phyloP scores from a whole-genome alignment of 2,329 filamentous ascomycete species.

The Sphaerulina vaccinii region DNA sequence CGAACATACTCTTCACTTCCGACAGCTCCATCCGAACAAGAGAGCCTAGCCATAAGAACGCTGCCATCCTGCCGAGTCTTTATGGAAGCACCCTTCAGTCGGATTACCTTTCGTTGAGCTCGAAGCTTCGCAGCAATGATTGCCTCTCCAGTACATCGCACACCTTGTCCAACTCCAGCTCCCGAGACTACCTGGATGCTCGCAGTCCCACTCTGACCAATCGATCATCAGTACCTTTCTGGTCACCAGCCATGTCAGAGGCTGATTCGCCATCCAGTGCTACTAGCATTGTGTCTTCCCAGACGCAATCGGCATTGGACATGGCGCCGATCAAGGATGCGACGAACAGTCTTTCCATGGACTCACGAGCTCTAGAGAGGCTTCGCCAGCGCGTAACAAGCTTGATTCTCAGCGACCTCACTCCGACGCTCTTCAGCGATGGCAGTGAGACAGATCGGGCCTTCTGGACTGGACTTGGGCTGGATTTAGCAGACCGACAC shows the following conservation, averaged over 20 bases:
- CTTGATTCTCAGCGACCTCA: constrained; percentile 83
- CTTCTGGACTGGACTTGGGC: constrained; percentile 64
- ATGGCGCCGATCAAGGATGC: constrained; percentile 7
- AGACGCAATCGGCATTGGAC: constrained; percentile 20
- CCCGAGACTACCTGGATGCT: constrained; percentile 66
- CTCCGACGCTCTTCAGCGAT: constrained; percentile 77
- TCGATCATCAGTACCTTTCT: constrained; percentile 78
- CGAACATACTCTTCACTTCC: constrained; percentile 79
- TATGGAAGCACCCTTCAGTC: constrained; percentile 16
- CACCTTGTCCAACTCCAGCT: constrained; percentile 34
- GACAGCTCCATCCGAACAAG: constrained; percentile 41
- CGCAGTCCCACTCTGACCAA: constrained; percentile 68
- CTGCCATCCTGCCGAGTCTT: constrained; percentile 15
- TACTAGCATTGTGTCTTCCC: constrained; percentile 54
- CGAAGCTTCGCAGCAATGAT: constrained; percentile 29
- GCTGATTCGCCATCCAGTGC: constrained; percentile 63
- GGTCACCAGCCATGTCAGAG: constrained; percentile 78
- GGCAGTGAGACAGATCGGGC: constrained; percentile 92
- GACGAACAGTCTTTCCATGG: constrained; percentile 37
- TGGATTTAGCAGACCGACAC: constrained; percentile 37
- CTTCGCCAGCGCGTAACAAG: constrained; percentile 69
- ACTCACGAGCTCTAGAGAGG: constrained; percentile 49
- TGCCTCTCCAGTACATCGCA: constrained; percentile 29
- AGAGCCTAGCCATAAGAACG: constrained; percentile 5
- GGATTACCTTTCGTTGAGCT: constrained; percentile 24